Evolutionary conservation across 495 filamentous ascomycete genomes (phyloP).

Genomic region (Talaromyces proteolyticus): DNA sequence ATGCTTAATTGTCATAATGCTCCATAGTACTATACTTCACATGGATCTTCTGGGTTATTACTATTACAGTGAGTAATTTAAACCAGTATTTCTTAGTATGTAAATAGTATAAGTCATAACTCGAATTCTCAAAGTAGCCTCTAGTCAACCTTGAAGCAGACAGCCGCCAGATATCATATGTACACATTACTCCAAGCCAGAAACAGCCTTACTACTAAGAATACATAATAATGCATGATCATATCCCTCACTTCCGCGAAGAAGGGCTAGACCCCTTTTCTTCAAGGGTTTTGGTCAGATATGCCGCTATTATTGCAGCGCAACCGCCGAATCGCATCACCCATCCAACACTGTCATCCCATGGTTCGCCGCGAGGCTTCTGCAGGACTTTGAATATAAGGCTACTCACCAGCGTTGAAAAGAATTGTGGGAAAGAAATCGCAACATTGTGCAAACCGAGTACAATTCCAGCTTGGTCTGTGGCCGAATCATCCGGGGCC

Average conservation of each 20-base stretch:
- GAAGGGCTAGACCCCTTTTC: constrained; percentile 18
- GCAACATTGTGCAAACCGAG: constrained; percentile 91
- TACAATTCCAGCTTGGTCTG: constrained; percentile 81
- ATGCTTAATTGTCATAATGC: no score
- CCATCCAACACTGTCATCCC: constrained; percentile 81
- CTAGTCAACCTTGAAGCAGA: no score
- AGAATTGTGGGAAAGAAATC: constrained; percentile 79
- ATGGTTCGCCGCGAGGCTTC: constrained; percentile 73
- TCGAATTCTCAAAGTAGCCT: no score
- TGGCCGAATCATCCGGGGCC: constrained; percentile 25
- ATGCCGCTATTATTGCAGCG: constrained; percentile 72
- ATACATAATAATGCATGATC: no score
- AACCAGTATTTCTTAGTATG: no score
- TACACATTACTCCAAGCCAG: no score
- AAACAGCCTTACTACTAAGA: no score
- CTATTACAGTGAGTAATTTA: no score
- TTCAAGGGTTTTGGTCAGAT: constrained; percentile 42
- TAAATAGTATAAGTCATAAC: not conserved
- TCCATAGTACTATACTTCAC: no score
- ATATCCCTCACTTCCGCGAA: no score
- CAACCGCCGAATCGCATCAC: constrained; percentile 76
- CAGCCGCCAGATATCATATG: no score
- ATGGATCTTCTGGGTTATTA: no score
- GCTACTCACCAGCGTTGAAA: constrained; percentile 76
- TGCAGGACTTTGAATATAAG: constrained; percentile 76